These are phyloP conservation scores for Zygosaccharomyces rouxii DNA, from an alignment of 805 yeast genomes.

Conservation along the genomic window DNA sequence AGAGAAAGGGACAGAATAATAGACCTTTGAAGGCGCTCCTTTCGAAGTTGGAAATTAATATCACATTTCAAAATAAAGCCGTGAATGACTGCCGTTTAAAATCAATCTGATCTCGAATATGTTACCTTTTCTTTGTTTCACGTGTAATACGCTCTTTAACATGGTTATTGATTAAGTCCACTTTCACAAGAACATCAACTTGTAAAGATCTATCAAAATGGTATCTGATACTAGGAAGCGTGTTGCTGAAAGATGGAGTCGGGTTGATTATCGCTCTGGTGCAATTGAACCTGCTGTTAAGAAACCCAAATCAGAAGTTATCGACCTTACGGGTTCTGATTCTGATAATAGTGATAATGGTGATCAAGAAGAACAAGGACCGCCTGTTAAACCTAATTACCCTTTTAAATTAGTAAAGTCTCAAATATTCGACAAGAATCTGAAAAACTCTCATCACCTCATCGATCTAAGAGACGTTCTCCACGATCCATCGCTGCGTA, in stretches of 20 bases:
- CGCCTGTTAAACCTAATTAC: neutral
- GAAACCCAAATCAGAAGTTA: slow-evolving; percentile 8
- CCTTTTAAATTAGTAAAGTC: slow-evolving; percentile 26
- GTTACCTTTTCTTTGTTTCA: neutral
- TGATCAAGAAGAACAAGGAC: neutral
- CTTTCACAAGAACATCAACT: neutral
- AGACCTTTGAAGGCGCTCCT: too few species aligned
- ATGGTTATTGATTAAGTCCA: neutral
- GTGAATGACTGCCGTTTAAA: too few species aligned
- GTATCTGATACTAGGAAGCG: slow-evolving; percentile 17
- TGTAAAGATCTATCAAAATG: neutral
- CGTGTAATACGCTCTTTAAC: neutral
- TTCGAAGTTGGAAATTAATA: too few species aligned
- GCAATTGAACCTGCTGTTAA: slow-evolving; percentile 1
- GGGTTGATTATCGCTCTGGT: slow-evolving; percentile 10
- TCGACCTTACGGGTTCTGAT: slow-evolving; percentile 14
- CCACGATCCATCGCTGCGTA: slow-evolving; percentile 34
- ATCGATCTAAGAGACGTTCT: slow-evolving; percentile 30
- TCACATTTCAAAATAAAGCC: too few species aligned
- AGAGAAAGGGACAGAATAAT: too few species aligned
- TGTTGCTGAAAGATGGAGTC: slow-evolving; percentile 21
- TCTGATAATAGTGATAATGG: neutral
- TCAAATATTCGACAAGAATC: slow-evolving; percentile 18
- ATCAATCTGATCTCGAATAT: neutral
- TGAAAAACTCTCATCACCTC: slow-evolving; percentile 20